Conservation (phyloP, 23 red algal genomes). For the Chondrus crispus region DNA sequence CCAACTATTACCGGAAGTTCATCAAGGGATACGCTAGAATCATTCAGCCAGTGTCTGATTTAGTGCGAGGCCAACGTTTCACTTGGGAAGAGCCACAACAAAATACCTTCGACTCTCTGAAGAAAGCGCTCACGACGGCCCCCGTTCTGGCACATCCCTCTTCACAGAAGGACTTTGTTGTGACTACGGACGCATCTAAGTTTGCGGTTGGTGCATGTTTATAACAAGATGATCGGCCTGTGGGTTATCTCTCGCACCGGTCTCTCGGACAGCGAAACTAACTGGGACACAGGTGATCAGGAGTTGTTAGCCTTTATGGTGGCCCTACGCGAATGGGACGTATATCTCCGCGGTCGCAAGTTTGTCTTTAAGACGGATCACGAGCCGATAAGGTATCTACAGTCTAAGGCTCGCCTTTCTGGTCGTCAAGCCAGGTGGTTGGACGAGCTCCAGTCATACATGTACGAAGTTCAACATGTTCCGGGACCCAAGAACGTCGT, state of each 20-base stretch:
- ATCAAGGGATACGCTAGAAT: slow-evolving; percentile 9
- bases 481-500: background rate
- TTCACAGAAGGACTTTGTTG: background rate
- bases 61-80: background rate
- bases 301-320: slow-evolving; percentile 15
- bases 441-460: background rate
- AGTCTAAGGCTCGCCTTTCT: background rate
- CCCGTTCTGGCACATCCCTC: background rate
- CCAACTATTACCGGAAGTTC: slow-evolving; percentile 32
- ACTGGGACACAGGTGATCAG: slow-evolving; percentile 14
- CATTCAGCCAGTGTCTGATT: background rate
- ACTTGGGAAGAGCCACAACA: background rate
- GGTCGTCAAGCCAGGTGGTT: slow-evolving; percentile 6
- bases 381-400: slow-evolving; percentile 23
- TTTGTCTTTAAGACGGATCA: slow-evolving; percentile 12
- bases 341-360: background rate
- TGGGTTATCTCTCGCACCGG: background rate
- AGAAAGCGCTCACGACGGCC: background rate
- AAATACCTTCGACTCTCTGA: background rate
- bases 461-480: background rate
- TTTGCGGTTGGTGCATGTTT: slow-evolving; percentile 11
- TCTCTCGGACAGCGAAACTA: background rate
- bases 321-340: background rate
- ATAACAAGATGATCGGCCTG: background rate
- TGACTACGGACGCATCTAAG: slow-evolving; percentile 15